Conservation (phyloP, 352 stramenopile species). For the Blastocystis sp. region DNA sequence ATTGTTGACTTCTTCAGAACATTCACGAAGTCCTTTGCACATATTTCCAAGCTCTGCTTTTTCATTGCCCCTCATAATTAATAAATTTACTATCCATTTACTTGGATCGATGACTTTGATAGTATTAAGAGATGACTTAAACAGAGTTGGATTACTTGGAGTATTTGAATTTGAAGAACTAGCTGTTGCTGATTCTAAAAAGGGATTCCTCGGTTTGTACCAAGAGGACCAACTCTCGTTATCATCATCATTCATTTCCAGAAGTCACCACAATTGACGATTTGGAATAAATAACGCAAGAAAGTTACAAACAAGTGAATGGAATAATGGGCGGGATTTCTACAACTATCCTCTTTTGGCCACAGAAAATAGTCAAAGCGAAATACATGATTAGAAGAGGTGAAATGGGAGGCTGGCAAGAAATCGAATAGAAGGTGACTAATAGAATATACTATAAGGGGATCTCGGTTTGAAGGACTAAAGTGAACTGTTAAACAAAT, state of each 20-base stretch:
- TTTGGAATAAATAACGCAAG: background rate
- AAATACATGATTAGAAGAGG: too few species aligned
- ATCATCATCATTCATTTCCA: background rate
- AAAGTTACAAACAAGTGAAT: background rate
- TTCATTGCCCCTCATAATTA: background rate
- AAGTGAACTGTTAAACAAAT: too few species aligned
- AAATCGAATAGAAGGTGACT: too few species aligned
- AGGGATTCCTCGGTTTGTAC: background rate
- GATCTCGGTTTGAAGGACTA: too few species aligned
- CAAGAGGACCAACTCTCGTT: background rate
- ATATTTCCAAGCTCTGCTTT: slow-evolving; percentile 8
- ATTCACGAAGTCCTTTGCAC: background rate
- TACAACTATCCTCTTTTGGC: too few species aligned
- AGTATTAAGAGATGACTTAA: background rate
- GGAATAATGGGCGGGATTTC: background rate
- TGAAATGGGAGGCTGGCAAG: too few species aligned
- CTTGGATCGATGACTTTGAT: background rate
- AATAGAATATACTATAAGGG: too few species aligned
- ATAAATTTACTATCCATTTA: background rate
- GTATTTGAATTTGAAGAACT: background rate
- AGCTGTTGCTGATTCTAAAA: background rate
- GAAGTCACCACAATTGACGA: background rate
- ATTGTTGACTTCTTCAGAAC: background rate
- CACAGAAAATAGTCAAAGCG: too few species aligned
- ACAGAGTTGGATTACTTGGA: background rate